Evolutionary conservation across 2,329 filamentous ascomycete species (phyloP).

Genomic region (Beauveria australis): DNA sequence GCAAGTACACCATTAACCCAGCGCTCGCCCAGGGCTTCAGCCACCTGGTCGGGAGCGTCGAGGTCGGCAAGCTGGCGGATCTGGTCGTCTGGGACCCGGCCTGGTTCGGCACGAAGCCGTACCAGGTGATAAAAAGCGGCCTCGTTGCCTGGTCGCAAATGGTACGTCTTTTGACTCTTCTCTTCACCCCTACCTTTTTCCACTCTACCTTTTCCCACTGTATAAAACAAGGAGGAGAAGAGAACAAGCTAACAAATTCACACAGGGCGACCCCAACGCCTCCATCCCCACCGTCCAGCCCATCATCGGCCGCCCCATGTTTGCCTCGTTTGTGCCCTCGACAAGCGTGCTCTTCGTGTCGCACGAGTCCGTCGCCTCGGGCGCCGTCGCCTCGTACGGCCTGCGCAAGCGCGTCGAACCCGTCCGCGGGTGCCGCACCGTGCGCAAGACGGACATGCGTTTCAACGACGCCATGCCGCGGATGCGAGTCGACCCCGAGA

Average conservation of each 20-base stretch:
- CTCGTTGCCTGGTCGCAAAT: constrained; percentile 78
- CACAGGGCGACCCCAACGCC: constrained; percentile 63
- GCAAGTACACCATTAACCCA: constrained; percentile 95
- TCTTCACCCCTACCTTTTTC: not conserved
- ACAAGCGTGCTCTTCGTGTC: constrained; percentile 81
- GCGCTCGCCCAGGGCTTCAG: constrained; percentile 84
- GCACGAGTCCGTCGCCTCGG: constrained; percentile 57
- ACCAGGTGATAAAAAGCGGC: constrained; percentile 75
- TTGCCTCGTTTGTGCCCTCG: constrained; percentile 64
- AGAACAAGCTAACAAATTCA: not conserved
- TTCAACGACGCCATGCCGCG: constrained; percentile 74
- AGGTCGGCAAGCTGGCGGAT: constrained; percentile 85
- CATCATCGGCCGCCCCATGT: constrained; percentile 79
- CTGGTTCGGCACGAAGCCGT: constrained; percentile 82
- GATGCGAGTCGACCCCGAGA: constrained; percentile 90
- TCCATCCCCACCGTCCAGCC: constrained; percentile 80
- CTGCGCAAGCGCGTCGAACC: constrained; percentile 73
- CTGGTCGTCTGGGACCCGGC: constrained; percentile 79
- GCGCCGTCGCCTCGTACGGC: constrained; percentile 61
- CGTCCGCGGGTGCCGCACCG: constrained; percentile 64
- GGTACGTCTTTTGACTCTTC: constrained; percentile 40
- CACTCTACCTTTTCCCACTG: not conserved
- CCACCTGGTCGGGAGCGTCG: constrained; percentile 78
- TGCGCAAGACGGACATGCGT: constrained; percentile 84
- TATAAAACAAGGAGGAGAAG: not conserved